A percentile compares a stretch with the other conserved stretches of the same genome.
Evolutionary conservation across 176 grass and related monocot species (phyloP).

Genomic region (Carex kokanica): DNA sequence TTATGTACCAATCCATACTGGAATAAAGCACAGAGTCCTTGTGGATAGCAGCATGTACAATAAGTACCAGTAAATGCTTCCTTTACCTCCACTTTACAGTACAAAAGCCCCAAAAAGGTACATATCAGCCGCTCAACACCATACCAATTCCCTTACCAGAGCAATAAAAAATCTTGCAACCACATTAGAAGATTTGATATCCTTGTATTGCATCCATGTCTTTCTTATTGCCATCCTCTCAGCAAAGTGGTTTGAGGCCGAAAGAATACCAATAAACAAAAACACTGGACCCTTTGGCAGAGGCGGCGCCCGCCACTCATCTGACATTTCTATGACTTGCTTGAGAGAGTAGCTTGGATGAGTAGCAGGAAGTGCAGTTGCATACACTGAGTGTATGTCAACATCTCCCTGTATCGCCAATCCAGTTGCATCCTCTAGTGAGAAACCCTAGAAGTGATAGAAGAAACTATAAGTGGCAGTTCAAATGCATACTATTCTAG

Average conservation of each 20-base stretch:
- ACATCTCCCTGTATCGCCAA: conserved; percentile 86
- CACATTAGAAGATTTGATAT: conserved; percentile 71
- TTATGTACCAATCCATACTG: neutral
- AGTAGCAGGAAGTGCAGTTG: conserved; percentile 73
- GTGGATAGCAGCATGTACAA: neutral
- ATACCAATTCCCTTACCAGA: conserved; percentile 51
- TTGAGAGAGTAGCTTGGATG: conserved; percentile 96
- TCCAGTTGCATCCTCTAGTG: conserved; percentile 96
- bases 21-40: neutral
- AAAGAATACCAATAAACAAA: conserved; percentile 91
- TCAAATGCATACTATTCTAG: neutral
- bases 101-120: neutral
- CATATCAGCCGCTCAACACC: neutral
- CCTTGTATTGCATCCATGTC: conserved; percentile 89
- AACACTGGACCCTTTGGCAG: conserved; percentile 52
- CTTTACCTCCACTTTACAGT: neutral
- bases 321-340: conserved; percentile 94
- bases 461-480: neutral
- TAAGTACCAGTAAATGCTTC: neutral
- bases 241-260: conserved; percentile 90
- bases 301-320: conserved; percentile 72
- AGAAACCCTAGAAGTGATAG: conserved; percentile 68
- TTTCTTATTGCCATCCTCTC: conserved; percentile 98
- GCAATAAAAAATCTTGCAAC: conserved; percentile 96
- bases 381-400: conserved; percentile 83